Conservation (phyloP, 306 rosid genomes). For the Rosa lucieae region DNA sequence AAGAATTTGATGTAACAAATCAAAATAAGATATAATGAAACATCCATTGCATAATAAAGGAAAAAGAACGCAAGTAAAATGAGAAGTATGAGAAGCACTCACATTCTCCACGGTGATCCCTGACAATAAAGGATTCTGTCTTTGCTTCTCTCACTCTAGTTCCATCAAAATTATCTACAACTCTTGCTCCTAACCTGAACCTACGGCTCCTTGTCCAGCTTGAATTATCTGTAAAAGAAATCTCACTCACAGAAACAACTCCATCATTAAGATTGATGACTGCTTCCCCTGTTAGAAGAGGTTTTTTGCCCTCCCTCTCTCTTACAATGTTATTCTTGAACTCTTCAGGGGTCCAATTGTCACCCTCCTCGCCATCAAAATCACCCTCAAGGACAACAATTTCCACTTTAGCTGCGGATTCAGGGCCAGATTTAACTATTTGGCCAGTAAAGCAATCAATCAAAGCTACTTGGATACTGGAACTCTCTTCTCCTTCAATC, state of each 20-base stretch:
- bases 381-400: slow-evolving; percentile 96
- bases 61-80: not conserved
- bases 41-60: not conserved
- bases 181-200: slow-evolving; percentile 93
- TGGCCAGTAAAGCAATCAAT: slow-evolving; percentile 58
- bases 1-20: not conserved
- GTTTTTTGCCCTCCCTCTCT: slow-evolving; percentile 95
- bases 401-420: slow-evolving; percentile 88
- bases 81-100: slow-evolving; percentile 37
- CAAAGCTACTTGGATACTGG: slow-evolving; percentile 63
- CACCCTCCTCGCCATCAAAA: slow-evolving; percentile 86
- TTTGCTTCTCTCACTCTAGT: slow-evolving; percentile 75
- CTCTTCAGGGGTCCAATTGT: slow-evolving; percentile 73
- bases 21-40: not conserved
- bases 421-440: slow-evolving; percentile 65
- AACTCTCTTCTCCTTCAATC: slow-evolving; percentile 83
- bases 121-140: slow-evolving; percentile 84
- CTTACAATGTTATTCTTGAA: slow-evolving; percentile 83
- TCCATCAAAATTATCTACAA: slow-evolving; percentile 67
- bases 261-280: slow-evolving; percentile 79
- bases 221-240: slow-evolving; percentile 93
- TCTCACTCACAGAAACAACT: slow-evolving; percentile 65
- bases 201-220: slow-evolving; percentile 99
- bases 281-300: slow-evolving; percentile 91
- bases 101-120: slow-evolving; percentile 99